Percentiles rank a stretch among this genome's conserved stretches.
Conservation (phyloP, 257 asterid genomes). For the Scutellaria galericulata region DNA sequence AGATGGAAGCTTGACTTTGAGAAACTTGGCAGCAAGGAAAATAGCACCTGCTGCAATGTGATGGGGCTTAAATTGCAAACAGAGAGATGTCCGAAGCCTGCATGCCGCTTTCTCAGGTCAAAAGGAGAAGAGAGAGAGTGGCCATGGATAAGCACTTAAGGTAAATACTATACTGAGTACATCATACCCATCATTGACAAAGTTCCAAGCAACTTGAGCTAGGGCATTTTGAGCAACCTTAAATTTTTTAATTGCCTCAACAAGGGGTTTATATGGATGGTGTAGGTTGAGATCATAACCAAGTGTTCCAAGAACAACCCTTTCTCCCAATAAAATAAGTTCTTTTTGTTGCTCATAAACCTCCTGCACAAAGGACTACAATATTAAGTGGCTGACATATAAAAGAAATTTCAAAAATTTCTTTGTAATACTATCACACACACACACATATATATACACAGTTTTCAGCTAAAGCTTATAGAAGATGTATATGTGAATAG, state of each 20-base stretch:
- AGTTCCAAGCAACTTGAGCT: conserved; percentile 99
- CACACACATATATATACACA: background rate
- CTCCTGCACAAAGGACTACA: conserved; percentile 61
- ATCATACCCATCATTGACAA: conserved; percentile 97
- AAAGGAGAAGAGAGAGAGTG: conserved; percentile 54
- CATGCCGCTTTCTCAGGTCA: conserved; percentile 72
- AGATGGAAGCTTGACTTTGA: conserved; percentile 96
- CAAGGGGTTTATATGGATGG: conserved; percentile 96
- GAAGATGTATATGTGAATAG: too few relatives aligned
- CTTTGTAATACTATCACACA: background rate
- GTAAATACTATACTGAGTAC: conserved; percentile 32
- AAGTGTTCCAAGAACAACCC: conserved; percentile 89
- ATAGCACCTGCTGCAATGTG: conserved; percentile 99
- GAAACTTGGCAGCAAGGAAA: conserved; percentile 99
- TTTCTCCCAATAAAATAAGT: conserved; percentile 78
- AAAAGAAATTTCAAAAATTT: background rate
- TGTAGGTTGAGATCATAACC: conserved; percentile 82
- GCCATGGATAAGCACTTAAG: conserved; percentile 48
- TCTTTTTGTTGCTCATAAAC: conserved; percentile 93
- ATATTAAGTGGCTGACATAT: conserved; percentile 29
- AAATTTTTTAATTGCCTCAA: conserved; percentile 88
- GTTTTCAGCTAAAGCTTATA: background rate
- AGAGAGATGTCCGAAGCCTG: conserved; percentile 98
- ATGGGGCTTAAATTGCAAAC: conserved; percentile 99
- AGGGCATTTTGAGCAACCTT: conserved; percentile 92